Base-by-base conservation (phyloP, 2,329 filamentous ascomycete species). In the Ascochyta lentis region DNA sequence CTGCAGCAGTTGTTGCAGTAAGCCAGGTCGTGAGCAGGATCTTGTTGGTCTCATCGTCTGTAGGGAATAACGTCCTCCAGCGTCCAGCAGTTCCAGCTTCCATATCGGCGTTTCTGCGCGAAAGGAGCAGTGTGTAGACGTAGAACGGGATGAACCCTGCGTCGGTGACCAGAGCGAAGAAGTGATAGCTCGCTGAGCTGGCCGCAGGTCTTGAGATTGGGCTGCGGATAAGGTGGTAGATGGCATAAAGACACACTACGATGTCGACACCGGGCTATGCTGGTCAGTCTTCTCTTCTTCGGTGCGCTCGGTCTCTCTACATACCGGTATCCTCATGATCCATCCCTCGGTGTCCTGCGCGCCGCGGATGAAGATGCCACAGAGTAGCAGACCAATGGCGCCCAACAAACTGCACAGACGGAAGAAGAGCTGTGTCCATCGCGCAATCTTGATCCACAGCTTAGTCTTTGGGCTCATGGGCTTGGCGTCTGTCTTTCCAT, bases 111-210 rank as follows among this genome's bases (percentile, higher is more conserved):
- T 87, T 82, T 29, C 78, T 78, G 50, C 82, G 79, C 4, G 83
- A 76, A 53, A 86, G 76, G 44, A 85, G 77, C 9, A 82, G 79
- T 8, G 83, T 84, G 69, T 87, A 87, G 55, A 83, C 79, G 61
- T 86, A 86, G 71, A 88, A 87, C 0, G 86, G 84, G 31, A 88
- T 80, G 49, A 89, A 77, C 16, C 83, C 83, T n/a, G 80, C 77
- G 73, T 98, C 94, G 38, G 89, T 84, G 39, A 92, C 78, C 10
- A 85, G 82, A 3, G 92, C 86, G 73, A 97, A 98, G 54, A 95
- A 78, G 76, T 96, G 92, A 76, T 98, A 98, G 61, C 91, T 94
- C 13, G 91, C 88, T 16, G 92, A 91, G 22, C 91, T 96, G 3
- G 82, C 88, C 0, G 94, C 88, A 0, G 92, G 87, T 47, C 92